phyloP scores from a whole-genome alignment of 2,329 filamentous ascomycete species.

The Bipolaris cookei region DNA sequence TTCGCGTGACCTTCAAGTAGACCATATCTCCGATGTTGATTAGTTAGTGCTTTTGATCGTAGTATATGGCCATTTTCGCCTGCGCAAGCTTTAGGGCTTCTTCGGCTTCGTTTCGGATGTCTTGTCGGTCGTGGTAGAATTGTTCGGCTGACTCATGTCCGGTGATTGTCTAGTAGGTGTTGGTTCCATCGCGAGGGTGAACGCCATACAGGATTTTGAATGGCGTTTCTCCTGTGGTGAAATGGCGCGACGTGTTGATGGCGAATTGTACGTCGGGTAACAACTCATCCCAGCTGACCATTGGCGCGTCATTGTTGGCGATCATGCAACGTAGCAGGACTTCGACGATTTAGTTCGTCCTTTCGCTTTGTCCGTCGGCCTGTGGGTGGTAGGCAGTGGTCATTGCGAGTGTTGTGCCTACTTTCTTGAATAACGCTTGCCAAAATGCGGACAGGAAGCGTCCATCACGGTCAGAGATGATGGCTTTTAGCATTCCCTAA shows the following conservation, averaged over 20 bases:
- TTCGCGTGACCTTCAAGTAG: not conserved
- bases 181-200: not conserved
- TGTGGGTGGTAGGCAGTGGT: not conserved
- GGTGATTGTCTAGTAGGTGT: not conserved
- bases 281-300: not conserved
- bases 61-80: not conserved
- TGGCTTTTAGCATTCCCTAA: not conserved
- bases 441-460: not conserved
- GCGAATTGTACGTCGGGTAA: not conserved
- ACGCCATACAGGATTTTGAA: not conserved
- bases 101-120: not conserved
- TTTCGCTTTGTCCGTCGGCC: not conserved
- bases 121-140: not conserved
- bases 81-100: not conserved
- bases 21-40: not conserved
- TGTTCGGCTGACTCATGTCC: not conserved
- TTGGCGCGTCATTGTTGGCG: not conserved
- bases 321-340: not conserved
- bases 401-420: not conserved
- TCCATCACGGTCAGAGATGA: not conserved
- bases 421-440: not conserved
- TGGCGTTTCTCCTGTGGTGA: not conserved
- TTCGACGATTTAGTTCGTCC: not conserved
- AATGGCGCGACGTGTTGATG: not conserved
- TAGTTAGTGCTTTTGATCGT: not conserved